Evolutionary conservation across 345 rosid species (phyloP).

Genomic region (Brassica napus): DNA sequence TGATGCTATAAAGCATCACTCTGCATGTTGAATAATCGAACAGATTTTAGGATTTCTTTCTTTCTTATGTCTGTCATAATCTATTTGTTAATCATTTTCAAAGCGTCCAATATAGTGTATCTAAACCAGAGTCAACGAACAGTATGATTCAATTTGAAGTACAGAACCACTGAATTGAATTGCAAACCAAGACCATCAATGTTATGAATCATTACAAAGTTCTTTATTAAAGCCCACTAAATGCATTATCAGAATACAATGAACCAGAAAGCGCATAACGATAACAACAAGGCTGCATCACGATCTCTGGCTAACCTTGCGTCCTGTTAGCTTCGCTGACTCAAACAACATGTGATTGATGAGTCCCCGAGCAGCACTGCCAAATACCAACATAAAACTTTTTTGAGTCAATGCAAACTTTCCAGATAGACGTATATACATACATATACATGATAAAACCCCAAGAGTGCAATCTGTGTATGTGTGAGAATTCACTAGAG

Average conservation of each 20-base stretch:
- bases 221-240: constrained; percentile 6
- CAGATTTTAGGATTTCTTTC: not conserved
- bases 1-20: not conserved
- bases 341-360: constrained; percentile 87
- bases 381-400: constrained; percentile 22
- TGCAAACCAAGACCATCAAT: constrained; percentile 14
- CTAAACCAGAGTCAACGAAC: not conserved
- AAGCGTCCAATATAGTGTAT: not conserved
- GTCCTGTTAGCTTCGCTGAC: constrained; percentile 75
- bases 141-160: not conserved
- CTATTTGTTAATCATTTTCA: not conserved
- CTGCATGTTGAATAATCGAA: not conserved
- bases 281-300: constrained; percentile 27
- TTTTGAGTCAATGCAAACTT: constrained; percentile 4
- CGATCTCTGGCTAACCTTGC: constrained; percentile 63
- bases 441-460: not conserved
- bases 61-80: not conserved
- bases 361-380: constrained; percentile 97
- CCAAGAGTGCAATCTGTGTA: not conserved
- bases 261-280: constrained; percentile 12
- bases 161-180: constrained; percentile 18
- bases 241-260: constrained; percentile 24
- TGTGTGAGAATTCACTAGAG: not conserved
- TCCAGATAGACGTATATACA: not conserved
- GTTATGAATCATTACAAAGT: not conserved